Conservation (phyloP, 192 early-diverging fungal genomes). For the Mycoemilia scoparia region DNA sequence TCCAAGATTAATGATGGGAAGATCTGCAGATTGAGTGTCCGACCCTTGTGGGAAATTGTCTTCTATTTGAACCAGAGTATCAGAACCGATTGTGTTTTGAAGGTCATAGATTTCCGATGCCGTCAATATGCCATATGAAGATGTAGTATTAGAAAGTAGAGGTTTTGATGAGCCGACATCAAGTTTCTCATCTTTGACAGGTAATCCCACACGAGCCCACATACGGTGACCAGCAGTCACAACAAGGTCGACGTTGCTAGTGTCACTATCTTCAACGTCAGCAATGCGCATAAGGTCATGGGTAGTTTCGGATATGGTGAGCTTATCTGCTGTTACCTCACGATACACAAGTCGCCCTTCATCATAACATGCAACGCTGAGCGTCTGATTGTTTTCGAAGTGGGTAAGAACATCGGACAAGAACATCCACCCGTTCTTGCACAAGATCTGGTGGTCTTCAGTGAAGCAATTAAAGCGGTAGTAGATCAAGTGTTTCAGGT, state of each 20-base stretch:
- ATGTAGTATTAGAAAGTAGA: too few species aligned
- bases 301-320: slow-evolving; percentile 6
- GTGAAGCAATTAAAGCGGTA: slow-evolving; percentile 53
- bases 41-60: too few species aligned
- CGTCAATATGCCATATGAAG: too few species aligned
- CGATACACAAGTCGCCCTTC: slow-evolving; percentile 10
- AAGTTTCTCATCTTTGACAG: too few species aligned
- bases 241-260: slow-evolving; percentile 4
- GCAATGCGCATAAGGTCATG: slow-evolving; percentile 9
- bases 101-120: slow-evolving; percentile 3
- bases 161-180: too few species aligned
- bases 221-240: slow-evolving; percentile 10
- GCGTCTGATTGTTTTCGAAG: slow-evolving; percentile 3
- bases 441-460: background rate
- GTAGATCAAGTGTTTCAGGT: slow-evolving; percentile 88
- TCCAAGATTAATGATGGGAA: too few species aligned
- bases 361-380: slow-evolving; percentile 12
- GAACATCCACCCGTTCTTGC: background rate
- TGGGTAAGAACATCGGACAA: slow-evolving; percentile 7
- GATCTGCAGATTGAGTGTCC: too few species aligned
- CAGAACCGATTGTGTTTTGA: slow-evolving; percentile 2
- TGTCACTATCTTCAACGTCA: background rate
- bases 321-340: slow-evolving; percentile 5
- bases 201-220: slow-evolving; percentile 10
- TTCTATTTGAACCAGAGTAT: too few species aligned